Conservation (phyloP, 306 rosid genomes). For the Canavalia gladiata region DNA sequence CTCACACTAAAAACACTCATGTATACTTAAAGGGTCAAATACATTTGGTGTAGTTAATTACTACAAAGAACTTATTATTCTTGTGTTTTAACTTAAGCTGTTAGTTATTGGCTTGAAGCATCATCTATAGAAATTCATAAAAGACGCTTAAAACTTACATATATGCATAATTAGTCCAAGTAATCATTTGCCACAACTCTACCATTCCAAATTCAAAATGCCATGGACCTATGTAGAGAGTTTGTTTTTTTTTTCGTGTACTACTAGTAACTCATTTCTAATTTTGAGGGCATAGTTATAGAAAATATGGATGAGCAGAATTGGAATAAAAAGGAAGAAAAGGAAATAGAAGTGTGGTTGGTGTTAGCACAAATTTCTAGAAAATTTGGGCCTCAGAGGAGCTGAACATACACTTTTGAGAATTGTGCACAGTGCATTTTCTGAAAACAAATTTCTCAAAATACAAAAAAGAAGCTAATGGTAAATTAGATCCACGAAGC, state of each 20-base stretch:
- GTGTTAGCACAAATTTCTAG: slow-evolving; percentile 49
- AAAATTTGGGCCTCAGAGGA: slow-evolving; percentile 39
- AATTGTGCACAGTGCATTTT: slow-evolving; percentile 28
- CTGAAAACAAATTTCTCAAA: slow-evolving; percentile 8
- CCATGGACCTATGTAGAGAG: slow-evolving; percentile 7
- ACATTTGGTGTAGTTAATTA: slow-evolving; percentile 1
- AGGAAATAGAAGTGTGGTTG: background rate
- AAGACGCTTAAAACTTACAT: slow-evolving; percentile 16
- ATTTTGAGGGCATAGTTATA: background rate
- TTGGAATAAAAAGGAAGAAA: slow-evolving; percentile 15
- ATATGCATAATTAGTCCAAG: slow-evolving; percentile 1
- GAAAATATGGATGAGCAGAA: slow-evolving; percentile 10
- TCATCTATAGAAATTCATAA: background rate
- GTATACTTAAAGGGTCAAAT: slow-evolving; percentile 1
- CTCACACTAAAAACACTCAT: background rate
- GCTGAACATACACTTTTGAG: slow-evolving; percentile 35
- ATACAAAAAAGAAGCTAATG: slow-evolving; percentile 5
- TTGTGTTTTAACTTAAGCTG: background rate
- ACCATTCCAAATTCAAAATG: background rate
- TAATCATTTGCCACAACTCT: background rate
- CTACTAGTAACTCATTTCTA: background rate
- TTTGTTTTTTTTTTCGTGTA: background rate
- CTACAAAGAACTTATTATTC: background rate
- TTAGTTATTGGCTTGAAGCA: background rate
- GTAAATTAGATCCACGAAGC: slow-evolving; percentile 4